A percentile compares a stretch with the other conserved stretches of the same genome.
Conservation (phyloP, 2,329 filamentous ascomycete species). For the Diplodia seriata region DNA sequence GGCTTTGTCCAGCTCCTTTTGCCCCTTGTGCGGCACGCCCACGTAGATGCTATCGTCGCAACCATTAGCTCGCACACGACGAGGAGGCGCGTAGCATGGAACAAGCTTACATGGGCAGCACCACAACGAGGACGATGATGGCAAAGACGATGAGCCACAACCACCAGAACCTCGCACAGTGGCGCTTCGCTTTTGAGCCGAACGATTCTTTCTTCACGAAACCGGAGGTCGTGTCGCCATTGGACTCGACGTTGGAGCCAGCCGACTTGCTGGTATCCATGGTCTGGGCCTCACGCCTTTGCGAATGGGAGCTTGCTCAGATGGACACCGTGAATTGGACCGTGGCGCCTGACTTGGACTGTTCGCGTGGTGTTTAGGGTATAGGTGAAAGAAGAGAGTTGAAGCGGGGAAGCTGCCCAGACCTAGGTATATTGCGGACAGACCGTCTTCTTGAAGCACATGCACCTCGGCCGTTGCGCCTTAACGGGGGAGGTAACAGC, state of each 20-base stretch:
- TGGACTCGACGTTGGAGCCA: constrained; percentile 6
- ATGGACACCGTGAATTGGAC: not conserved
- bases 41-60: constrained; percentile 59
- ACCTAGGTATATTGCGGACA: constrained; percentile 21
- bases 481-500: constrained; percentile 10
- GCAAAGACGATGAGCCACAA: constrained; percentile 61
- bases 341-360: constrained; percentile 1
- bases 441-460: constrained; percentile 23
- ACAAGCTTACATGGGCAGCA: constrained; percentile 66
- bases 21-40: constrained; percentile 65
- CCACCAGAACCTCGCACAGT: constrained; percentile 63
- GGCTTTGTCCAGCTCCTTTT: constrained; percentile 60
- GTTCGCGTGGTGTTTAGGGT: constrained; percentile 1
- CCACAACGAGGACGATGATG: constrained; percentile 60
- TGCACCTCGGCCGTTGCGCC: constrained; percentile 24
- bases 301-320: not conserved
- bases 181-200: constrained; percentile 35
- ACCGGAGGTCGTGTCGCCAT: constrained; percentile 11
- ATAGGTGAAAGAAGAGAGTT: not conserved
- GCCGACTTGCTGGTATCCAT: constrained; percentile 10
- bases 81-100: not conserved
- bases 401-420: constrained; percentile 19
- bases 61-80: constrained; percentile 1
- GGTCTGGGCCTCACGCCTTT: not conserved
- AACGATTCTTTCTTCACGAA: constrained; percentile 27